Percentiles rank a stretch among this genome's conserved stretches.
Conservation (phyloP, 768 basidiomycete genomes). For the Lactarius pseudohatsudake region DNA sequence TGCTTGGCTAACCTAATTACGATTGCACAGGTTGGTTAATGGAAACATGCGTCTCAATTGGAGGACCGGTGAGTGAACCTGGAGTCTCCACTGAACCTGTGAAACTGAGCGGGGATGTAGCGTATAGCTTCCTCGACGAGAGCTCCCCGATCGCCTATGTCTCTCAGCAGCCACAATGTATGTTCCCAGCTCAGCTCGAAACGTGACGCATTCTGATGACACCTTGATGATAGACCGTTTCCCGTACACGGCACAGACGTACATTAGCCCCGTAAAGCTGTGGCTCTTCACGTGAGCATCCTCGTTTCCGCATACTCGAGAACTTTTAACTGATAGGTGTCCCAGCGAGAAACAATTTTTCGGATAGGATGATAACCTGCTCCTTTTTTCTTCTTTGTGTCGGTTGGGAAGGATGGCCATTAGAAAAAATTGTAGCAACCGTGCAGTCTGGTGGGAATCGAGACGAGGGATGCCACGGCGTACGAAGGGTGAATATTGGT, state of each 20-base stretch:
- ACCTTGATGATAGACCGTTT: slow-evolving; percentile 16
- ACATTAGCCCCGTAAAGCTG: slow-evolving; percentile 22
- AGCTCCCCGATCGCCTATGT: neutral
- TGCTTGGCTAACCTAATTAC: neutral
- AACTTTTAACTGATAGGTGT: neutral
- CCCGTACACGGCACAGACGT: slow-evolving; percentile 22
- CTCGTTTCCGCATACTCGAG: neutral
- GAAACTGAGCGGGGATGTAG: slow-evolving; percentile 6
- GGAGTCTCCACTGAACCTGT: neutral
- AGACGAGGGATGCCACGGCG: neutral
- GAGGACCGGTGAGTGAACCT: slow-evolving; percentile 6
- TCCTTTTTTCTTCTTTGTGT: neutral
- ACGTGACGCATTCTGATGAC: neutral
- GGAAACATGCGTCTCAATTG: slow-evolving; percentile 10
- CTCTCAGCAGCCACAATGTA: slow-evolving; percentile 2
- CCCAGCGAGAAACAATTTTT: slow-evolving; percentile 1
- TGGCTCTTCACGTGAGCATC: slow-evolving; percentile 23
- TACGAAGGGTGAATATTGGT: neutral
- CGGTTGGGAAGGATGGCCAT: neutral
- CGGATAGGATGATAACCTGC: neutral
- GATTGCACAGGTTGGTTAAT: neutral
- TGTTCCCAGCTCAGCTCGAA: neutral
- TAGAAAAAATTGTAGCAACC: neutral
- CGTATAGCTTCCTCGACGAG: slow-evolving; percentile 2
- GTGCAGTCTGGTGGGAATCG: neutral